These are phyloP conservation scores for Pharus latifolius DNA, from an alignment of 176 grass and related monocot genomes.

Conservation along the genomic window DNA sequence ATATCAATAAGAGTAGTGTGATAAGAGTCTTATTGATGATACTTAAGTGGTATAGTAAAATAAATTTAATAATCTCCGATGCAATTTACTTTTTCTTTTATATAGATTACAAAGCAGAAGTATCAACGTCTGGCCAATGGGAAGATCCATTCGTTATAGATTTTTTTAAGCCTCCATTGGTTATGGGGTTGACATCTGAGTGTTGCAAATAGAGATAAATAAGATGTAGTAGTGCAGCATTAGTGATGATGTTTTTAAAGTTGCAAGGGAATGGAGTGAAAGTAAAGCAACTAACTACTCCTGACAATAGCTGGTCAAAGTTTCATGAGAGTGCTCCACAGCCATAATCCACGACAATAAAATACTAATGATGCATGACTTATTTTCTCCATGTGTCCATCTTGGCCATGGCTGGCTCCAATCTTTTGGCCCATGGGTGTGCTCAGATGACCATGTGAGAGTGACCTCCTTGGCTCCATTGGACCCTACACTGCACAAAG, in stretches of 20 bases:
- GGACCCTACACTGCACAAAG: background rate
- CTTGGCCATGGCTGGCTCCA: background rate
- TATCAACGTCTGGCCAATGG: background rate
- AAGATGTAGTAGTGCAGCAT: background rate
- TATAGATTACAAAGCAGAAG: background rate
- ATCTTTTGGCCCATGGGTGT: background rate
- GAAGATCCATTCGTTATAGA: background rate
- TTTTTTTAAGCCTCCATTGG: too few species aligned
- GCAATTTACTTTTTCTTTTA: too few species aligned
- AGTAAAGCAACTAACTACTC: constrained; percentile 8
- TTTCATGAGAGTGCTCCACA: background rate
- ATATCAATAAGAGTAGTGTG: too few species aligned
- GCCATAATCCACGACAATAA: background rate
- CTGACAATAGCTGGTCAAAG: constrained; percentile 7
- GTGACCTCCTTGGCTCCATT: constrained; percentile 4
- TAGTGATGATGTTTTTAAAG: background rate
- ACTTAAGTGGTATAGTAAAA: too few species aligned
- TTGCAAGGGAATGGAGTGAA: too few species aligned
- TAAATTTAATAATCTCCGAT: too few species aligned
- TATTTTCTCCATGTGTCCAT: background rate
- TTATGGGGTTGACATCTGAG: background rate
- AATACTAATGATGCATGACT: constrained; percentile 2
- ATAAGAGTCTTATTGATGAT: too few species aligned
- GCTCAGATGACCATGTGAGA: constrained; percentile 9
- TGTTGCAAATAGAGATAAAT: background rate